Base-by-base conservation (phyloP, 192 early-diverging fungal genomes). In the Dissophora globulifera region DNA sequence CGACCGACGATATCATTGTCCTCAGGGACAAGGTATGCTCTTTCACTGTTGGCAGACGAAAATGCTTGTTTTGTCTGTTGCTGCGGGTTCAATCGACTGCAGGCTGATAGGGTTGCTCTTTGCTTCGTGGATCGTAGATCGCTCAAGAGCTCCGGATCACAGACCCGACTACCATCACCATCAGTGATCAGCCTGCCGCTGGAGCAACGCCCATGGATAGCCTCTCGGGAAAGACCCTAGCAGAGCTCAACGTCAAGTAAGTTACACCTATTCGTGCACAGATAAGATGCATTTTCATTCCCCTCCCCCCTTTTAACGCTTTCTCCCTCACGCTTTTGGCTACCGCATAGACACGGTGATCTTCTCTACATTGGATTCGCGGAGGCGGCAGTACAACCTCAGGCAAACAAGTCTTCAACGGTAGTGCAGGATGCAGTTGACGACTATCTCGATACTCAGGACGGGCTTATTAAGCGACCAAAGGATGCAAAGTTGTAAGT, bases 401-500 rank as follows among this genome's bases (percentile, higher is more conserved):
- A 26, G 38, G 13, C 50, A 40, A 30, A 4, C 16, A 58, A 48
- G 31, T 31, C 74, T 4, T 31, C 50, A 13, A 50, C 57, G 11
- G 76, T 86, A 6, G 61, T 76, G 50, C 90, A 93, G 80, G 90
- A 94, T 48, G 71, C 88, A 1, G 88, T 98, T 0, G 97, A 99
- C 70, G 85, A 87, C 49, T 76, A 84, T 57, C 78, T 99, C 33
- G 93, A 93, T 47, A 93, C 91, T 47, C 86, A 91, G 57, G 82
- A 87, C 35, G 97, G 97, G 23, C 80, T 91, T 25, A 96, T 98
- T 57, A 88, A 86, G 63, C 88, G 97, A 20, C 64, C 70, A 38
- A 87, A 89, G 48, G 93, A 97, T 80, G 62, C 84, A 9, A 90
- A 84, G 49, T 93, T 98, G 91, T 97, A 87, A 67, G 83, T 71